Evolutionary conservation across 2,329 filamentous ascomycete genomes (phyloP).

Genomic region (Beauveria scarabaeidicola): DNA sequence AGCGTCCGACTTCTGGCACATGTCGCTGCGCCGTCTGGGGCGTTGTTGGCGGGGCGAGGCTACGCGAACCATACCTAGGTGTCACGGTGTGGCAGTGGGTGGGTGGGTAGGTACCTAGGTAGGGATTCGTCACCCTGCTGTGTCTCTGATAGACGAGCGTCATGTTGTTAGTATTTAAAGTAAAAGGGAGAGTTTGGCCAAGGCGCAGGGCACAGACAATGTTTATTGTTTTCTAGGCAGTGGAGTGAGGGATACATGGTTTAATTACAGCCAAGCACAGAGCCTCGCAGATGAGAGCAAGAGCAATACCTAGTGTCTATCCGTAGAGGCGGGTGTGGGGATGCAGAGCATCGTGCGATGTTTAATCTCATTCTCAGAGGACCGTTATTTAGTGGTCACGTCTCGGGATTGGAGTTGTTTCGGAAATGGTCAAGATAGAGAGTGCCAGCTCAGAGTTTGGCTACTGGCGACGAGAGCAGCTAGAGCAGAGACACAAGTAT

Average conservation of each 20-base stretch:
- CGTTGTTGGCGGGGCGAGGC: neutral
- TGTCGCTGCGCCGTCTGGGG: neutral
- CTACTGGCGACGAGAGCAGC: no score
- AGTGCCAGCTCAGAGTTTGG: no score
- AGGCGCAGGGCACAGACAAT: neutral
- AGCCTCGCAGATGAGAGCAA: no score
- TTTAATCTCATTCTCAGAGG: neutral
- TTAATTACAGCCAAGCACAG: slow-evolving; percentile 2
- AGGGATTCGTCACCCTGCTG: neutral
- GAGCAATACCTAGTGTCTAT: no score
- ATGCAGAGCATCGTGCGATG: neutral
- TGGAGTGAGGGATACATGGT: neutral
- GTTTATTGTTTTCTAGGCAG: neutral
- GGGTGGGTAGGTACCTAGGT: neutral
- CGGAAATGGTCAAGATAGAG: no score
- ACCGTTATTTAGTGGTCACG: no score
- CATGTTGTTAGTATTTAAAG: neutral
- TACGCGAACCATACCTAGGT: no score
- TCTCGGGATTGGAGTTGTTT: no score
- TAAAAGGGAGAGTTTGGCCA: neutral
- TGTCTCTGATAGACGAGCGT: neutral
- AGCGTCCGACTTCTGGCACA: no score
- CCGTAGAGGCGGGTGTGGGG: neutral
- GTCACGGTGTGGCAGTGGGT: neutral
- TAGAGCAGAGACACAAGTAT: no score